Conservation (phyloP, 768 basidiomycete genomes). For the Mycena rebaudengoi region DNA sequence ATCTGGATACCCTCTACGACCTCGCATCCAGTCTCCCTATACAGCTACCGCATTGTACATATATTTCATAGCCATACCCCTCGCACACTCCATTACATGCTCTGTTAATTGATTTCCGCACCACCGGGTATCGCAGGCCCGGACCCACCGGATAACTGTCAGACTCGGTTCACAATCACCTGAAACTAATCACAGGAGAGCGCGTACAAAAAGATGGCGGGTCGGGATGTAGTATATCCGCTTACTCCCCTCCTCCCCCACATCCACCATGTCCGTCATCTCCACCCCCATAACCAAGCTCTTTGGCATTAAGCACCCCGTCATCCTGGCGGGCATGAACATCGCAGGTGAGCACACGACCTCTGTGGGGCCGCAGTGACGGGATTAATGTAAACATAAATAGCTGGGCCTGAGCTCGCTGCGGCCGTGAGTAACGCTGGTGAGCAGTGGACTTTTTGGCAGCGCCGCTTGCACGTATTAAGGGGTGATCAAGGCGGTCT, state of each 20-base stretch:
- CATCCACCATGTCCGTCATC: constrained; percentile 66
- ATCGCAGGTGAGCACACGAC: constrained; percentile 52
- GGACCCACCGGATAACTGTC: neutral
- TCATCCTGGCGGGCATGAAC: constrained; percentile 78
- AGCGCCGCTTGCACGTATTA: constrained; percentile 32
- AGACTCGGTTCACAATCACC: neutral
- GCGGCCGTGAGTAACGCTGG: constrained; percentile 96
- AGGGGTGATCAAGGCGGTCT: constrained; percentile 81
- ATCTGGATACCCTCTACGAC: neutral
- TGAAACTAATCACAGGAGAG: neutral
- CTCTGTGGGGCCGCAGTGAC: constrained; percentile 36
- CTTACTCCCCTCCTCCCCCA: neutral
- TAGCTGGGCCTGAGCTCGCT: constrained; percentile 73
- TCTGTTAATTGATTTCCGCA: too few relatives aligned
- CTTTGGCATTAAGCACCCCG: constrained; percentile 89
- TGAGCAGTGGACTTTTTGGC: neutral
- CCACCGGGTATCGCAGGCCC: neutral
- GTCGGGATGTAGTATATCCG: neutral
- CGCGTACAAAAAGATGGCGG: neutral
- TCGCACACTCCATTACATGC: too few relatives aligned
- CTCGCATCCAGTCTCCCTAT: neutral
- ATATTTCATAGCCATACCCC: neutral
- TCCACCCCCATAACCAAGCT: constrained; percentile 88
- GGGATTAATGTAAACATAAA: neutral
- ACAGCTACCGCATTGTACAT: constrained; percentile 1